Conservation (phyloP, 129 eudicot species). For the Flaveria robusta region DNA sequence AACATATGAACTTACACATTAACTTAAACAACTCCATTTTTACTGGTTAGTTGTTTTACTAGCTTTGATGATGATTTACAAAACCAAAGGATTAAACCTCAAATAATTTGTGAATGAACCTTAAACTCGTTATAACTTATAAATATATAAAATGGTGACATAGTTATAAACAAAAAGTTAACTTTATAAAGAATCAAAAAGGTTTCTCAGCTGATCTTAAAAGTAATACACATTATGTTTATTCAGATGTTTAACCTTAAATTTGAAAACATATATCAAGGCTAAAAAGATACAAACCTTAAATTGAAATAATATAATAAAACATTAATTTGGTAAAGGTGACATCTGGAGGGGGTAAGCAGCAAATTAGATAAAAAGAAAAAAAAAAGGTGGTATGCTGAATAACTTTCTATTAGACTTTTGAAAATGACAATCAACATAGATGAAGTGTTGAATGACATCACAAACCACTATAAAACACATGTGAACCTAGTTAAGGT, state of each 20-base stretch:
- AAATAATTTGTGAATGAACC: too few species aligned
- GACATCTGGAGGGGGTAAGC: neutral
- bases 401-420: neutral
- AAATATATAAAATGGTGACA: too few species aligned
- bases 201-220: too few species aligned
- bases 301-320: neutral
- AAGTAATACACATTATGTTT: neutral
- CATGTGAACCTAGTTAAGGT: neutral
- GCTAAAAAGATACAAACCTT: neutral
- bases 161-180: too few species aligned
- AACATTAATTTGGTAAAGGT: neutral
- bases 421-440: neutral
- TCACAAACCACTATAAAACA: neutral
- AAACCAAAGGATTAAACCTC: too few species aligned
- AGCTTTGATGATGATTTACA: neutral
- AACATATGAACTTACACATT: too few species aligned
- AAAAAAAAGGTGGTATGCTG: neutral
- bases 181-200: too few species aligned
- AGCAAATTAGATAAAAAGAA: neutral
- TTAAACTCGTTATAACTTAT: too few species aligned
- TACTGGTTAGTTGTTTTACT: too few species aligned
- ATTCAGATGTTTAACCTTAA: neutral
- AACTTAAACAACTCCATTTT: too few species aligned
- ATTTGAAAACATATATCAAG: neutral
- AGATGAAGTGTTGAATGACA: neutral